A percentile compares a stretch with the other conserved stretches of the same genome.
Conservation (phyloP, 306 rosid genomes). For the Cicer cuneatum region DNA sequence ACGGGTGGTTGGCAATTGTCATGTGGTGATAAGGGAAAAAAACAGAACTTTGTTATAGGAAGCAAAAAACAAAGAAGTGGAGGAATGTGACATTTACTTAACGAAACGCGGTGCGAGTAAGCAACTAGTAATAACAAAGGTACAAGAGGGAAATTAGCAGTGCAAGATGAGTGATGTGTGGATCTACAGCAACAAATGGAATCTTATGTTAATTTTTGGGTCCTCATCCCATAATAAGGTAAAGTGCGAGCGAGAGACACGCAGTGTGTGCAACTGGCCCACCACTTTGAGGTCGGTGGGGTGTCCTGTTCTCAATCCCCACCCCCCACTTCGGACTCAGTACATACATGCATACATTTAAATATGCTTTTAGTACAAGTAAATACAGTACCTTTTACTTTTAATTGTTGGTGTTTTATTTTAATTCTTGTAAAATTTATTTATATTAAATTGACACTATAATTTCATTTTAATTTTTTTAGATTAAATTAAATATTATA, state of each 20-base stretch:
- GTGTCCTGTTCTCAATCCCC: slow-evolving; percentile 47
- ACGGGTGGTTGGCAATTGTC: slow-evolving; percentile 43
- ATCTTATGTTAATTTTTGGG: slow-evolving; percentile 36
- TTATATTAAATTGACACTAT: too few species aligned
- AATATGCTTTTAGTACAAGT: too few species aligned
- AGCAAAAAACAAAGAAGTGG: neutral
- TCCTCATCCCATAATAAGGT: slow-evolving; percentile 36
- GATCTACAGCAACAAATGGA: slow-evolving; percentile 27
- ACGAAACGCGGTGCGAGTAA: slow-evolving; percentile 39
- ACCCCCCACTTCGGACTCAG: slow-evolving; percentile 36
- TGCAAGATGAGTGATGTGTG: slow-evolving; percentile 38
- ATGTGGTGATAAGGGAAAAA: slow-evolving; percentile 39
- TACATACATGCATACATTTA: too few species aligned
- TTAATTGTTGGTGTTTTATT: too few species aligned
- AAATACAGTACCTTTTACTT: too few species aligned
- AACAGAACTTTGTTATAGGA: slow-evolving; percentile 14
- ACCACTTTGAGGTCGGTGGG: slow-evolving; percentile 49
- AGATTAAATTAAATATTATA: too few species aligned
- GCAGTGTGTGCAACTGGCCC: slow-evolving; percentile 49
- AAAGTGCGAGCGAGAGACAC: slow-evolving; percentile 52
- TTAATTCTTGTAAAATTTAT: too few species aligned
- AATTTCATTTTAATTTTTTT: too few species aligned
- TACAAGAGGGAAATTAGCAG: neutral
- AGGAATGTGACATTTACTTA: slow-evolving; percentile 50
- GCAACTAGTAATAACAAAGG: neutral